These are phyloP conservation scores for Pisolithus thermaeus DNA, from an alignment of 1,284 basidiomycete genomes.

Conservation along the genomic window DNA sequence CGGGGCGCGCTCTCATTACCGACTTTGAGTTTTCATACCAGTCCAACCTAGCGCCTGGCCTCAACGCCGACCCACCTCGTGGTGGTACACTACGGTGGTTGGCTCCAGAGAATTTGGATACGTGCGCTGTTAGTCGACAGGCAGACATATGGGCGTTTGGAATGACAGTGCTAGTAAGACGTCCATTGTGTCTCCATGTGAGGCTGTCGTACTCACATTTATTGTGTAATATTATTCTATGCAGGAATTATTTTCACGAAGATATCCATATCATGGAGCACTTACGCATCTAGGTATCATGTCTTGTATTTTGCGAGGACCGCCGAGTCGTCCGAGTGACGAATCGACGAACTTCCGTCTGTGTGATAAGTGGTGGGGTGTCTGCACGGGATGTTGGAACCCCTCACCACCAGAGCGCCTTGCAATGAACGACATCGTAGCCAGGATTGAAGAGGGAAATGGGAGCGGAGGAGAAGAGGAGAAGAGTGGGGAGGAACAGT, in stretches of 20 bases:
- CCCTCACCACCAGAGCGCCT: background rate
- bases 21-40: background rate
- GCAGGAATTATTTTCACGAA: background rate
- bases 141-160: background rate
- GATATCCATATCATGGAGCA: no score
- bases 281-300: background rate
- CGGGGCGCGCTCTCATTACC: background rate
- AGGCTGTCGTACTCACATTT: background rate
- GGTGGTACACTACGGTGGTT: background rate
- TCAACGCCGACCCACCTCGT: background rate
- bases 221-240: no score
- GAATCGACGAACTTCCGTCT: background rate
- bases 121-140: background rate
- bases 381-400: background rate
- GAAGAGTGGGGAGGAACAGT: no score
- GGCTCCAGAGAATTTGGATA: background rate
- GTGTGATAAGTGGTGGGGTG: background rate
- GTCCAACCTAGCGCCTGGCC: background rate
- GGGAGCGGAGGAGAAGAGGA: no score
- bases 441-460: no score
- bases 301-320: background rate
- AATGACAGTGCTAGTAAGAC: background rate
- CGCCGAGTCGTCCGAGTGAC: background rate
- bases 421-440: no score
- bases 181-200: background rate